Evolutionary conservation across 148 eudicot genomes (phyloP), one percentile per base, ranked within the genome.

Genomic region (Rhododendron kiyosumense): DNA sequence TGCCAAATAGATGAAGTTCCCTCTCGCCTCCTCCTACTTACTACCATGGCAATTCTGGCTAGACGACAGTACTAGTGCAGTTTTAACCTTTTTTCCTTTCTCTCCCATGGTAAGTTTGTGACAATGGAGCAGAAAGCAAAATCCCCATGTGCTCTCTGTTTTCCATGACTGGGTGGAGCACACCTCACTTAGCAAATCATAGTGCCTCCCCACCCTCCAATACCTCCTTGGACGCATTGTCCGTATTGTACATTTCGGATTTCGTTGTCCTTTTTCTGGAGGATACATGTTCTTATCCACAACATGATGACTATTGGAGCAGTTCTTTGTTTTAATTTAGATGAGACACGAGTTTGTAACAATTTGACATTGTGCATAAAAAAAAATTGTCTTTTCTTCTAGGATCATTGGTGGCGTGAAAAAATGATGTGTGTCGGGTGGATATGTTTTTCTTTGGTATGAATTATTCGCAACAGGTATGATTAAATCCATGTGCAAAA

Each of bases 51-150:
- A 46, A 22, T 52, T 49, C 57, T 85, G n/a, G 73, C 74, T 45
- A 38, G 71, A 59, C 67, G 24, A 49, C 24, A 52, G 65, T 67
- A 63, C 8, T 51, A 51, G 86, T 52, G 32, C 46, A 14, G 7
- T 59, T 22, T 59, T 6, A 22, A 14, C 48, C 32, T 36, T 36
- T 36, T 13, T 13, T 51, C 57, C 57, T 13, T 2, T 12, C 18
- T 3, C 18, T 15, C 4, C 15, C 49, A n/a, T 20, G 81, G 81
- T 34, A 38, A 13, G 38, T 36, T 36, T 15, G 57, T 24, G 77
- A 22, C 45, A 32, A n/a, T 61, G 78, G 34, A 79, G 78, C 61
- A 30, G 79, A 80, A 48, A 76, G 79, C 45, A 80, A 81, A 82
- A 43, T 12, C 38, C 38, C 77, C 18, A 30, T 46, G 59, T 32